Evolutionary conservation across 2,329 filamentous ascomycete genomes (phyloP).

Genomic region (Phaeosphaeriaceae sp.): DNA sequence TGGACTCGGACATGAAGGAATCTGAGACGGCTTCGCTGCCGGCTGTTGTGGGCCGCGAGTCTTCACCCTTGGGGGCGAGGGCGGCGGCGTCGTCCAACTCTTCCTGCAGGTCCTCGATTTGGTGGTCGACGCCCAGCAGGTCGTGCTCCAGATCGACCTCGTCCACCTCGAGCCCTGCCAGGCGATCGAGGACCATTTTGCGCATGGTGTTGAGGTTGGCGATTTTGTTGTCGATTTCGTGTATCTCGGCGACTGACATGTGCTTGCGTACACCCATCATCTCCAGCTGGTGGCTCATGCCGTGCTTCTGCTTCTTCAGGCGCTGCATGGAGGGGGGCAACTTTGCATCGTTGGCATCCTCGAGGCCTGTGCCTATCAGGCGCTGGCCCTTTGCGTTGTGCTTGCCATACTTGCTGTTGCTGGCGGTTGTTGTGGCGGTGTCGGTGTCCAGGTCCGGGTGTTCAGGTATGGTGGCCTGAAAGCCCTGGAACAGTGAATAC

Average conservation of each 20-base stretch:
- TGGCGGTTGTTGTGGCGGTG: no score
- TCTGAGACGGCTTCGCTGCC: slow-evolving; percentile 60
- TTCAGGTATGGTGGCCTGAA: slow-evolving; percentile 87
- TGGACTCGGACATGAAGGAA: slow-evolving; percentile 95
- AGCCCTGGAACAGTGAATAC: slow-evolving; percentile 96
- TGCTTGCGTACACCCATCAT: slow-evolving; percentile 93
- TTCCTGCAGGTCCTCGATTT: slow-evolving; percentile 68
- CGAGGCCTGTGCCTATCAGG: slow-evolving; percentile 69
- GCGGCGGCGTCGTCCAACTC: slow-evolving; percentile 60
- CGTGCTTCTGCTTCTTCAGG: slow-evolving; percentile 79
- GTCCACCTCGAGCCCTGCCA: slow-evolving; percentile 87
- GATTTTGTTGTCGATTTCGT: slow-evolving; percentile 96
- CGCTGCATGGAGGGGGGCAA: slow-evolving; percentile 72
- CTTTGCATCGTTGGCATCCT: slow-evolving; percentile 56
- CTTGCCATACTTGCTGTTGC: slow-evolving; percentile 67
- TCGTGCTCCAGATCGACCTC: slow-evolving; percentile 90
- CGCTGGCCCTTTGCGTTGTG: slow-evolving; percentile 77
- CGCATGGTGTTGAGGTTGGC: slow-evolving; percentile 92
- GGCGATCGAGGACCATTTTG: slow-evolving; percentile 83
- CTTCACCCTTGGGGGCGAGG: slow-evolving; percentile 48
- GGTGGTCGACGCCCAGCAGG: slow-evolving; percentile 66
- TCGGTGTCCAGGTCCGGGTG: slow-evolving; percentile 55
- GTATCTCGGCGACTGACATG: slow-evolving; percentile 96
- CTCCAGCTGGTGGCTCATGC: slow-evolving; percentile 83
- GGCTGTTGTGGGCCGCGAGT: slow-evolving; percentile 50